Evolutionary conservation across 2,329 filamentous ascomycete species (phyloP), one percentile per base, ranked within the genome.

Genomic region (Cladosporium oxysporum): DNA sequence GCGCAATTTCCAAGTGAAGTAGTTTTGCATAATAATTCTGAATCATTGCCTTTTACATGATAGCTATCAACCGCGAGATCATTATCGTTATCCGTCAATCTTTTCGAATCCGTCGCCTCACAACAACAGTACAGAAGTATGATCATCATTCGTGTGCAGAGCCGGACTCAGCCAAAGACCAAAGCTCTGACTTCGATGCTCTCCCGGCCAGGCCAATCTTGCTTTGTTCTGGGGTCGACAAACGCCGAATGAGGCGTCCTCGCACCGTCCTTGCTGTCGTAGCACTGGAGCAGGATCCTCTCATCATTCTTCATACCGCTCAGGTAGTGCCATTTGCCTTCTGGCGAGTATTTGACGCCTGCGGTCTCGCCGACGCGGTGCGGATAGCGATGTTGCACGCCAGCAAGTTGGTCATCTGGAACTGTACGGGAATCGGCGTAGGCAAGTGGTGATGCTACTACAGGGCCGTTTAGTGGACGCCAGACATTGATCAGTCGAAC

Each of bases 401-500:
- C 83, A 0, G 93, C 83, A 10, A 95, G 81, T 70, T 93, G 90
- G 0, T 82, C 80, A 60, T 90, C 83, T 0, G 80, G 74, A 1
- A 88, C 85, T 0, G 82, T 84, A 1, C 79, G 77, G 21, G 83
- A 84, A 6, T 87, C 84, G 0, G 87, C 86, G 61, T 88, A 83
- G 0, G 83, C 85, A 2, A 89, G 79, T 1, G 88, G 87, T 28
- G 79, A 82, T 0, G 81, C 80, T 64, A 86, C 83, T 0, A 88
- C 84, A 1, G 84, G 82, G 0, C 83, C 85, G 58, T 86, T 88
- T 21, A 89, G 76, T 0, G 77, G 88, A 0, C 91, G 84, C 93
- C 93, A 97, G 58, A 97, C 89, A 71, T 96, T 97, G 76, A 97
- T 87, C 73, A 97, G 91, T 67, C 92, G 86, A 77, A 92, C 93